Conservation (phyloP, 768 basidiomycete genomes). For the Lactarius hengduanensis region DNA sequence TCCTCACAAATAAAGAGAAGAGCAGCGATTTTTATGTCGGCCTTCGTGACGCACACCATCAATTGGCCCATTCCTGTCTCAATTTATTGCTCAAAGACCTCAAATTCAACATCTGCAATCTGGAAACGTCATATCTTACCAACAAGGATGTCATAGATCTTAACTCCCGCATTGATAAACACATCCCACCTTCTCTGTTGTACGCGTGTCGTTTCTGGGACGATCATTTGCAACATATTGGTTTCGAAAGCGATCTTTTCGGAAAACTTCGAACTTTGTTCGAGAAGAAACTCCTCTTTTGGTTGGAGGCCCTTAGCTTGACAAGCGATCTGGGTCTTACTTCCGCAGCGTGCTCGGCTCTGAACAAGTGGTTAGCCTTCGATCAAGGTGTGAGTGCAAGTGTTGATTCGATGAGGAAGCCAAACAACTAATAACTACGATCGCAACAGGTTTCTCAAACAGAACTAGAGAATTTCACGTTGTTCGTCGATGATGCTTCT, state of each 20-base stretch:
- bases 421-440: too few relatives aligned
- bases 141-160: not conserved
- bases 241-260: not conserved
- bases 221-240: not conserved
- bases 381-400: too few relatives aligned
- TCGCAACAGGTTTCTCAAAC: too few relatives aligned
- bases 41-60: not conserved
- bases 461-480: too few relatives aligned
- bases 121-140: not conserved
- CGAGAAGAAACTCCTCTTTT: not conserved
- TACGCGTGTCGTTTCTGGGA: conserved; percentile 7
- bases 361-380: too few relatives aligned
- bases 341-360: not conserved
- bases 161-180: not conserved
- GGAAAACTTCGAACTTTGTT: not conserved
- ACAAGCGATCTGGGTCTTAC: not conserved
- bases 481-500: too few relatives aligned
- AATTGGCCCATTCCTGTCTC: not conserved
- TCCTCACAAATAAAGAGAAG: not conserved
- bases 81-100: not conserved
- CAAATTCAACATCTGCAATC: conserved; percentile 6
- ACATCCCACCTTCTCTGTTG: not conserved
- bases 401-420: too few relatives aligned
- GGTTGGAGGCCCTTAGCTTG: too few relatives aligned
- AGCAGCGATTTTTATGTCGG: not conserved